phyloP scores from a whole-genome alignment of 768 basidiomycete genomes.

The Lactarius hengduanensis region DNA sequence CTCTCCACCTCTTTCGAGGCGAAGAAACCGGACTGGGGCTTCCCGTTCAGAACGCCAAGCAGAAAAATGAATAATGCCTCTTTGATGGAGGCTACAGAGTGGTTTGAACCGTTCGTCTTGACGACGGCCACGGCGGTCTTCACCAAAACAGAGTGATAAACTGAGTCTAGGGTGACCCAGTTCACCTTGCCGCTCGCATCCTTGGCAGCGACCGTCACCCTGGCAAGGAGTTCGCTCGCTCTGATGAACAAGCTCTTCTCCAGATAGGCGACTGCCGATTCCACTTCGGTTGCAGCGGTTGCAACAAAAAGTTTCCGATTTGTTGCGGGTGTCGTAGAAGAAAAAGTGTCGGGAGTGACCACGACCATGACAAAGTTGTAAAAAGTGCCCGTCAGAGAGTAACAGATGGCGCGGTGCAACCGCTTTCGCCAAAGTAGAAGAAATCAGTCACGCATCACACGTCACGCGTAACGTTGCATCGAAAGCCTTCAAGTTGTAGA shows the following conservation, averaged over 20 bases:
- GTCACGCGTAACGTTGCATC: background rate
- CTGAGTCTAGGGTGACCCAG: background rate
- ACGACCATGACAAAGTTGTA: too few species aligned
- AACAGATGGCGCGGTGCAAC: too few species aligned
- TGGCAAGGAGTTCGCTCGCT: background rate
- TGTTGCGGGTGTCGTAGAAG: too few species aligned
- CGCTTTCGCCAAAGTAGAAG: too few species aligned
- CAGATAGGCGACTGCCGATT: background rate
- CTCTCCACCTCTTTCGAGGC: too few species aligned
- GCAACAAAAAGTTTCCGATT: too few species aligned
- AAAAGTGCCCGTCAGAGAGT: too few species aligned
- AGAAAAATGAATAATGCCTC: background rate
- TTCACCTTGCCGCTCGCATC: background rate
- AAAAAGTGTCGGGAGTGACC: too few species aligned
- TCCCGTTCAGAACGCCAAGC: background rate
- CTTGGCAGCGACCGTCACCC: background rate
- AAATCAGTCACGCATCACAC: too few species aligned
- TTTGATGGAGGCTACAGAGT: background rate
- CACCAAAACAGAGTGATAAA: background rate
- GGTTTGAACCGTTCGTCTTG: background rate
- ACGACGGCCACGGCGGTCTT: background rate
- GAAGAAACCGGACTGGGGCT: background rate
- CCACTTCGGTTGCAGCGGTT: too few species aligned
- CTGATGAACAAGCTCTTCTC: background rate
- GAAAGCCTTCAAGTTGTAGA: too few species aligned